Evolutionary conservation across 805 yeast genomes (phyloP).

Genomic region (Nakazawaea peltata): DNA sequence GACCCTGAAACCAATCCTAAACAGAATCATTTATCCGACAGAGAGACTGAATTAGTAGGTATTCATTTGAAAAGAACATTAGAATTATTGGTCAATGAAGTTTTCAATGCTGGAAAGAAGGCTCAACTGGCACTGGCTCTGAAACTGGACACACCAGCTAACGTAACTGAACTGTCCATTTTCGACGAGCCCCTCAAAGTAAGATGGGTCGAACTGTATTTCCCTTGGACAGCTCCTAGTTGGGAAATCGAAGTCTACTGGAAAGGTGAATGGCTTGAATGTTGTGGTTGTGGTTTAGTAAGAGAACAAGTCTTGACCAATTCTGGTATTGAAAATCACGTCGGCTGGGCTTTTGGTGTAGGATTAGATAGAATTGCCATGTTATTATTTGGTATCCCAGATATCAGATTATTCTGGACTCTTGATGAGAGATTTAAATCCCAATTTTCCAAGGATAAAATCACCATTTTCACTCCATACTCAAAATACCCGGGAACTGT

Average conservation of each 20-base stretch:
- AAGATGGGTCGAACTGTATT: slow-evolving; percentile 91
- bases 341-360: slow-evolving; percentile 98
- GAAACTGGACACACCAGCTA: slow-evolving; percentile 50
- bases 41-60: slow-evolving; percentile 62
- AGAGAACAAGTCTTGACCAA: slow-evolving; percentile 67
- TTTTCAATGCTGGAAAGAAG: slow-evolving; percentile 63
- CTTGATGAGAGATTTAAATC: slow-evolving; percentile 63
- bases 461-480: slow-evolving; percentile 74
- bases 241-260: slow-evolving; percentile 99
- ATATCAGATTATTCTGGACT: slow-evolving; percentile 91
- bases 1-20: slow-evolving; percentile 61
- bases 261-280: slow-evolving; percentile 97
- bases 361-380: slow-evolving; percentile 95
- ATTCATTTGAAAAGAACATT: slow-evolving; percentile 79
- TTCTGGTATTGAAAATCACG: slow-evolving; percentile 57
- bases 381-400: slow-evolving; percentile 93
- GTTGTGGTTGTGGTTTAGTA: slow-evolving; percentile 94
- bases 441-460: slow-evolving; percentile 63
- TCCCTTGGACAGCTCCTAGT: slow-evolving; percentile 98
- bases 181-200: slow-evolving; percentile 71
- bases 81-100: slow-evolving; percentile 74
- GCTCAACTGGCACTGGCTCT: slow-evolving; percentile 55
- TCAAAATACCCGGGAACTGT: slow-evolving; percentile 84
- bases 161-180: slow-evolving; percentile 42
- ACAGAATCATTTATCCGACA: slow-evolving; percentile 65